Conservation (phyloP, 148 eudicot species). For the Amaranthus hypochondriacus region DNA sequence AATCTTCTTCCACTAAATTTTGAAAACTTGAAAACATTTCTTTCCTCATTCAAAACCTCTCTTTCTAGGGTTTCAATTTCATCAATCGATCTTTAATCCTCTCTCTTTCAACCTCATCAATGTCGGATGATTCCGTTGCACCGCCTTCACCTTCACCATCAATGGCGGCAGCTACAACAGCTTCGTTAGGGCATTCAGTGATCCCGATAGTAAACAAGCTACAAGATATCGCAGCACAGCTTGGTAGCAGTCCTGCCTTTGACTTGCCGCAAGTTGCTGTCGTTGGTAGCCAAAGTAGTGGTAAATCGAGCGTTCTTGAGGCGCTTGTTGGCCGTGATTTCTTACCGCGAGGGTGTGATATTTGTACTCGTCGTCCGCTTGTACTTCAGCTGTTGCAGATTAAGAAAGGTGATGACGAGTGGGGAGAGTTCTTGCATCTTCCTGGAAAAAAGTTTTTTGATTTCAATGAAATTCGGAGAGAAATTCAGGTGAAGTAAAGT, state of each 20-base stretch:
- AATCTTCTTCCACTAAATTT: neutral
- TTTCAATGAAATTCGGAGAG: slow-evolving; percentile 67
- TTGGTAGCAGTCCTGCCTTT: slow-evolving; percentile 51
- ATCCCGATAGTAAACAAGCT: slow-evolving; percentile 89
- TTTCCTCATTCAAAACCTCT: slow-evolving; percentile 12
- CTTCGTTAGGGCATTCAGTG: slow-evolving; percentile 59
- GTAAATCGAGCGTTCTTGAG: slow-evolving; percentile 87
- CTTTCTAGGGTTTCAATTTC: slow-evolving; percentile 15
- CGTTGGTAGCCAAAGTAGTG: slow-evolving; percentile 93
- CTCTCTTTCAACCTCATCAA: slow-evolving; percentile 13
- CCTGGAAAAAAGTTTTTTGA: slow-evolving; percentile 58
- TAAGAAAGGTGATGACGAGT: slow-evolving; percentile 67
- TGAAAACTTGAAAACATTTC: slow-evolving; percentile 1
- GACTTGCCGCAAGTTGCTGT: slow-evolving; percentile 89
- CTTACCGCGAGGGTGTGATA: slow-evolving; percentile 77
- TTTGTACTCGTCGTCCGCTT: slow-evolving; percentile 87
- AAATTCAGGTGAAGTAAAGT: slow-evolving; percentile 53
- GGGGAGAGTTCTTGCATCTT: slow-evolving; percentile 85
- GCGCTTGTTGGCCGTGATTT: slow-evolving; percentile 91
- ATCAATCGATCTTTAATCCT: neutral
- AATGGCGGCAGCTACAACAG: slow-evolving; percentile 23
- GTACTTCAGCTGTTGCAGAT: slow-evolving; percentile 76
- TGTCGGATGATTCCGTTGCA: slow-evolving; percentile 37
- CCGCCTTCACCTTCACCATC: slow-evolving; percentile 30
- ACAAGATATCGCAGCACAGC: slow-evolving; percentile 81